Evolutionary conservation across 2,329 filamentous ascomycete genomes (phyloP), one percentile per base, ranked within the genome.

Genomic region (Calcarisporium arbuscula): DNA sequence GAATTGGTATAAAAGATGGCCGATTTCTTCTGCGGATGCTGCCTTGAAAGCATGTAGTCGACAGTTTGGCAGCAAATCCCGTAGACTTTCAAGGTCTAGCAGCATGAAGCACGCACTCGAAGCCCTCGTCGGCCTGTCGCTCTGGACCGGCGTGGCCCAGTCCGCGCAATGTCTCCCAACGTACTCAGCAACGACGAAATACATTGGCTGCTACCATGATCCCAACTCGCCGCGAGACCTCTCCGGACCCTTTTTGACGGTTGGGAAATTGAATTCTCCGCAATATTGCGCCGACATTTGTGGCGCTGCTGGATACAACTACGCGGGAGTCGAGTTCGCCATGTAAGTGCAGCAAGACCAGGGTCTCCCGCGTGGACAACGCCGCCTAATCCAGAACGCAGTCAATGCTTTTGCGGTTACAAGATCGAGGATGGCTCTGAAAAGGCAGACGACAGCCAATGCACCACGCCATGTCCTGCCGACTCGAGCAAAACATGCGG

Each of bases 221-320:
- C 38, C 38, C 4, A 40, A 40, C 14, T 35, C 31, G 6, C 38
- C 38, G 19, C 37, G 40, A 10, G 38, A 40, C 33, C 40, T 42
- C 16, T 28, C 38, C 14, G 38, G 38, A 6, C 34, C 38, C 6
- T 20, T 38, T 17, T 26, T 42, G 20, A 38, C 34, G 3, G 40
- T 42, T 16, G 37, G 33, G 9, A 38, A 40, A 11, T 22, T 41
- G 17, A 43, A 39, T 19, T 31, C 27, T 3, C 41, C 41, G 8
- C 34, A 42, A 19, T 39, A 38, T 18, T 46, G 43, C 21, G 43
- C 43, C 36, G 36, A 44, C 22, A 22, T 38, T 9, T 46, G 43
- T 5, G 43, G 43, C 14, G 30, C 30, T n/a, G 43, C 39, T 10
- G 43, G 43, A 15, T 46, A 38, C 19, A 23, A 21, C 6, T 40